Evolutionary conservation across 23 red algal genomes (phyloP), one percentile per base, ranked within the genome.

Genomic region (Gracilaria gracilis): DNA sequence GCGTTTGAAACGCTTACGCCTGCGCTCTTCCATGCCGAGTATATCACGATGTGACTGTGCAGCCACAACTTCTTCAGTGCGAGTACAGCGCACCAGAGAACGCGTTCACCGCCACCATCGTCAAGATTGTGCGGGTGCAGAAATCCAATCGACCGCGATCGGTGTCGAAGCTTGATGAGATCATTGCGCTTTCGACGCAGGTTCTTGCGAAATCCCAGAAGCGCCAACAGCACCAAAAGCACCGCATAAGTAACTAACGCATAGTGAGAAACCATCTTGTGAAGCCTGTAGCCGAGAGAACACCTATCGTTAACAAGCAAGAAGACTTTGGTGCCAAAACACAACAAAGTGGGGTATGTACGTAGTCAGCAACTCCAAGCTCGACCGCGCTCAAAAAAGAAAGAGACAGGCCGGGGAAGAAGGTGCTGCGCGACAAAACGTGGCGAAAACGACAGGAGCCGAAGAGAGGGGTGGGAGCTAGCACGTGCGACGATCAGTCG

Each of bases 101-200:
- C 97, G 31, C 97, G 82, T 67, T 99, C 97, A 20, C 97, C 97
- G 25, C 97, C 97, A 19, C 97, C 97, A 14, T 94, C 97, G 40
- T 65, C 86, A 57, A 90, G 84, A 79, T 61, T 51, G 73, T 76
- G 81, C 40, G 97, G 97, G 67, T 99, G 97, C 27, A 99, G 85
- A 84, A 99, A 99, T 23, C 82, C 93, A 20, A 99, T 75, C 8
- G 89, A 80, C 8, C 36, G 66, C 27, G 82, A 71, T 49, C 49
- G 46, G 42, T 37, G 79, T n/a, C 50, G 36, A 27, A 62, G 7
- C 37, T 82, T 82, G 72, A 77, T 77, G 50, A 77, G 72, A 50
- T 77, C 72, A 13, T 77, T 77, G 23, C 72, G 38, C 42, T 77
- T 77, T 48, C 72, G 72, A 29, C 72, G 38, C 3, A 77, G 31